These are phyloP conservation scores for Annulohypoxylon bovei DNA, from an alignment of 495 filamentous ascomycete genomes.

Conservation along the genomic window DNA sequence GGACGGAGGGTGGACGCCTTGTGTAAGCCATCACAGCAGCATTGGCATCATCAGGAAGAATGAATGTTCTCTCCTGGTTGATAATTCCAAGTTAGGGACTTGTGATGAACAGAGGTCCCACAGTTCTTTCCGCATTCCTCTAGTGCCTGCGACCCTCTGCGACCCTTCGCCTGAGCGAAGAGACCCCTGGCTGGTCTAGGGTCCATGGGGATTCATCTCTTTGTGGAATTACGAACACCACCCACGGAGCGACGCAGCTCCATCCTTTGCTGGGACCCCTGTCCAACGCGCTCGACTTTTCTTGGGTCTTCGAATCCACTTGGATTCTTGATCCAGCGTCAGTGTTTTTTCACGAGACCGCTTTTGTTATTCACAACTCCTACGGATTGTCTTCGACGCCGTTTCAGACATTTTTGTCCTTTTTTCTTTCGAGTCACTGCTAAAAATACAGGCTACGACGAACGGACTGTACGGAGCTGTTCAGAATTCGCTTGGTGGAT, in stretches of 20 bases:
- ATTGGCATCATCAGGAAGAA: conserved; percentile 20
- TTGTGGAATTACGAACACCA: conserved; percentile 42
- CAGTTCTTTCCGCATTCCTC: conserved; percentile 32
- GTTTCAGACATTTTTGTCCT: conserved; percentile 1
- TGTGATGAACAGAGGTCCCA: conserved; percentile 34
- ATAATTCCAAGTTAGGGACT: conserved; percentile 25
- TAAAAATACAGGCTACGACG: not conserved
- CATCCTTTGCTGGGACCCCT: conserved; percentile 35
- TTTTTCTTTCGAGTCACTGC: conserved; percentile 6
- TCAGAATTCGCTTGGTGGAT: conserved; percentile 1
- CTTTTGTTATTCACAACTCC: conserved; percentile 21
- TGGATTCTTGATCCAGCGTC: conserved; percentile 35
- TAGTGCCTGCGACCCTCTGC: conserved; percentile 32
- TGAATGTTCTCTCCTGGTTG: conserved; percentile 18
- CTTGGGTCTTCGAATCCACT: conserved; percentile 31
- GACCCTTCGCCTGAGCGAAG: conserved; percentile 29
- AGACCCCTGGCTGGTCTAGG: conserved; percentile 33
- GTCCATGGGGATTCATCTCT: conserved; percentile 37
- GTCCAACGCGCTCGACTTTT: conserved; percentile 31
- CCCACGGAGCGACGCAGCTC: conserved; percentile 33
- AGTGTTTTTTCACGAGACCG: conserved; percentile 25
- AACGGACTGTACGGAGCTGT: conserved; percentile 2
- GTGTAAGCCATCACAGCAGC: conserved; percentile 30
- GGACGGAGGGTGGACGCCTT: conserved; percentile 16
- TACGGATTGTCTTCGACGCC: conserved; percentile 14